Evolutionary conservation across 164 flowering plant species (phyloP), one percentile per base, ranked within the genome.

Genomic region (Taxillus chinensis): DNA sequence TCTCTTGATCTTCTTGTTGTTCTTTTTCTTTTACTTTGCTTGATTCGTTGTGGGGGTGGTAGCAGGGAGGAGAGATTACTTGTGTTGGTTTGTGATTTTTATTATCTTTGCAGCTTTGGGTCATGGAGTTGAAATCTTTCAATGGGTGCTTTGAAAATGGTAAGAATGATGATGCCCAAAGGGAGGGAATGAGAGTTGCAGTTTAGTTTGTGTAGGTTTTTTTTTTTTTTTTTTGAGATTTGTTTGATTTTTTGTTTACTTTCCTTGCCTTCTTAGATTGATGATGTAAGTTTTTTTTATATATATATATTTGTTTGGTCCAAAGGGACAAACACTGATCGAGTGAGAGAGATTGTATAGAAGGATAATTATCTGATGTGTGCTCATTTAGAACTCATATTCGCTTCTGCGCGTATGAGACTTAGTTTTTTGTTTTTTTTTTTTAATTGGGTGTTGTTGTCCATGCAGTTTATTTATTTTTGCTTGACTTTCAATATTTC

Each of bases 301-400:
- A 8, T 48, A 8, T 48, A 3, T 11, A 8, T 48, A 71, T 11
- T 70, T 65, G 69, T 72, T 63, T 63, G 64, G 81, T 75, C 77
- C 77, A 53, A 70, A 74, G 69, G 74, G 71, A 59, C 63, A 62
- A 59, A 46, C 27, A 27, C 27, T 27, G 27, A 56, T 15, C 62
- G 52, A 49, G 52, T 65, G 68, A 61, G 76, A 66, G 74, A 69
- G 77, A 50, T 71, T 76, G 79, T 79, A 76, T 79, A 76, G 79
- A 68, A 76, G 78, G 77, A 75, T 59, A 38, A 27, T 53, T 54
- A 62, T 14, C 15, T 55, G 42, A 68, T 66, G 50, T 60, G 64
- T 64, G 59, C 64, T 66, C 27, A 27, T 27, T 27, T 27, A 27
- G 27, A 27, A 27, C 27, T 27, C 27, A 27, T n/a, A n/a, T 27